phyloP scores from a whole-genome alignment of 2,329 filamentous ascomycete species.

The Pseudofabraea citricarpa region DNA sequence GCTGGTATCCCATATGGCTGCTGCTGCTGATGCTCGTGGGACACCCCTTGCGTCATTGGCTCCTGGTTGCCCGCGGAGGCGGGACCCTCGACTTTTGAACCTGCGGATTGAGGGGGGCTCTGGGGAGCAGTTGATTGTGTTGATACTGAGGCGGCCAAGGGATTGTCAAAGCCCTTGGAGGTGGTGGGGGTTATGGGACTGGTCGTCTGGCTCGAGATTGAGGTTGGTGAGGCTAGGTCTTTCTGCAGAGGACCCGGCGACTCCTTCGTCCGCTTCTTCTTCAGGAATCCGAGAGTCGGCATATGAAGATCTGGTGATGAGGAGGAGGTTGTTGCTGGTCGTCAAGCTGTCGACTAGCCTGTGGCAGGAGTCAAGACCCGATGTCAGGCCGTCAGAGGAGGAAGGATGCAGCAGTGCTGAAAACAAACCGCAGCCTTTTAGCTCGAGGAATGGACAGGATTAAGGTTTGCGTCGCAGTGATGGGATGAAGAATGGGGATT shows the following conservation, averaged over 20 bases:
- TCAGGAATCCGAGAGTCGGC: conserved; percentile 93
- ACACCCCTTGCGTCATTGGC: conserved; percentile 26
- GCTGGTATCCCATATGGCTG: too few species aligned
- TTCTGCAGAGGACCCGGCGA: conserved; percentile 62
- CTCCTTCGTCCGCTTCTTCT: conserved; percentile 98
- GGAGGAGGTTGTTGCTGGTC: conserved; percentile 12
- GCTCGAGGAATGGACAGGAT: neutral
- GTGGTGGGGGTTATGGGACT: conserved; percentile 58
- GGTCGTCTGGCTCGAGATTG: conserved; percentile 60
- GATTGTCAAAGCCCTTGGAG: conserved; percentile 41
- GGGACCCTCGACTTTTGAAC: conserved; percentile 22
- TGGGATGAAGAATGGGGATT: conserved; percentile 5
- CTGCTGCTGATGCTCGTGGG: conserved; percentile 27
- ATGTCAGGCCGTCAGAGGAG: conserved; percentile 3
- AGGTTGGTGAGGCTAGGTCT: conserved; percentile 62
- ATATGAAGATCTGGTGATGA: conserved; percentile 44
- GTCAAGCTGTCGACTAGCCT: conserved; percentile 23
- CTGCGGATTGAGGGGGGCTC: conserved; percentile 15
- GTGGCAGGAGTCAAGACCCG: conserved; percentile 15
- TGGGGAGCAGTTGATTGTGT: conserved; percentile 29
- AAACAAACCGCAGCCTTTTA: neutral
- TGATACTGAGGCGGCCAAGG: conserved; percentile 35
- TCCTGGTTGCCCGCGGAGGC: conserved; percentile 24
- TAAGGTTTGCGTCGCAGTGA: conserved; percentile 22
- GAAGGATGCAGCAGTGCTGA: neutral